Base-by-base conservation (phyloP, 2,329 filamentous ascomycete species). In the Bipolaris gigantea region DNA sequence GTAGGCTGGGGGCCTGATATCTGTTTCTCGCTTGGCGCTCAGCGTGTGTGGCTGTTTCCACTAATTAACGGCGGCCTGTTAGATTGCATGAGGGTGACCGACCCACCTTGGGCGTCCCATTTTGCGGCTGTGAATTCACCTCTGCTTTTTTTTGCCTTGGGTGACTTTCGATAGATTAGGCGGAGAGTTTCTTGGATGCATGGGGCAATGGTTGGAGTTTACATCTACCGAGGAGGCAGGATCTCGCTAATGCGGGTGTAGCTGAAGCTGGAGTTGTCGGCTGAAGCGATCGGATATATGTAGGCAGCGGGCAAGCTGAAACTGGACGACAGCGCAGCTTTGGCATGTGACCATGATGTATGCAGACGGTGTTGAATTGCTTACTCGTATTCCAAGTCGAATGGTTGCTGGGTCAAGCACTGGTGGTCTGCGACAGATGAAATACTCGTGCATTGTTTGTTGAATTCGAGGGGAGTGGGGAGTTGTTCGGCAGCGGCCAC, bases 401-500 rank as follows among this genome's bases (percentile, higher is more conserved):
- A 21, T n/a, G 9, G 21, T 5, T 23, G 38, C 21, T 25, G 23
- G 6, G 38, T n/a, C 38, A 40, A 25, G 42, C 23, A 8, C 34
- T 40, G 35, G 34, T 33, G 25, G 30, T 30, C 39, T 13, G 13
- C 21, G 10, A 44, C 19, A 25, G 21, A 16, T 16, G 36, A 43
- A 32, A 48, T 53, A 53, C 38, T 52, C 30, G 47, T 52, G 21
- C 19, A 36, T 25, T 25, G 50, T 35, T 25, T 25, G 50, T 35
- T 27, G 18, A 41, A 11, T 32, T 34, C 34, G 18, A 39, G 36
- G 9, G 15, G 36, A 39, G 34, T 44, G 44, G 50, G 8, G 41
- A 36, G 25, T 15, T 13, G 16, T 30, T 41, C 38, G 25, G 33
- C 18, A 30, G 42, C 18, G 27, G 39, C 27, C 23, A 35, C 21